Conservation (phyloP, 2,329 filamentous ascomycete genomes). For the Penicillium sp. region DNA sequence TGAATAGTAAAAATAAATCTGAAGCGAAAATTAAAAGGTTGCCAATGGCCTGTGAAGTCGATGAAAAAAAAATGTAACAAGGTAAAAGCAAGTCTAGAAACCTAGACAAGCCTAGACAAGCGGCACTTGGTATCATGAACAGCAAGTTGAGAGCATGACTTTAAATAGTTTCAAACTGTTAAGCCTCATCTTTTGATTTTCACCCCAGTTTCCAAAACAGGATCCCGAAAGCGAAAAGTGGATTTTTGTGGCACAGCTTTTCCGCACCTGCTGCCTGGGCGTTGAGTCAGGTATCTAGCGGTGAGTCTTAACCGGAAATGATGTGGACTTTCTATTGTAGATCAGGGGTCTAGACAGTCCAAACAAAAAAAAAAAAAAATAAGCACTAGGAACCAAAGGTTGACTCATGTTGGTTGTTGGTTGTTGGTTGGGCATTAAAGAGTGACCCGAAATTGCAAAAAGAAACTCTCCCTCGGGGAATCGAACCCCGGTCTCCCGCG, state of each 20-base stretch:
- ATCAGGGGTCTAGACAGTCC: not conserved
- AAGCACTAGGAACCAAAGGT: not conserved
- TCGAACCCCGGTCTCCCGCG: conserved; percentile 38
- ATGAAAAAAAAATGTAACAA: no score
- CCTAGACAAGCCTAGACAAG: not conserved
- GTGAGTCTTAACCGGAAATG: not conserved
- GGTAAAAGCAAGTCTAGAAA: not conserved
- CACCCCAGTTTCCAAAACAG: not conserved
- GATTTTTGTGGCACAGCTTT: not conserved
- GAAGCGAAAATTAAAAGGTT: not conserved
- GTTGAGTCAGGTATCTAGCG: not conserved
- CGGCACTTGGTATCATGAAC: not conserved
- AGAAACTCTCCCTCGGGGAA: conserved; percentile 32
- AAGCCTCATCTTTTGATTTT: not conserved
- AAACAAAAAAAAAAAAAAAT: not conserved
- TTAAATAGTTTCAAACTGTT: not conserved
- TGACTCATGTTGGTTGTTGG: not conserved
- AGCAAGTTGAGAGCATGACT: not conserved
- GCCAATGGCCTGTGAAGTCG: not conserved
- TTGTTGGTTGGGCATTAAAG: not conserved
- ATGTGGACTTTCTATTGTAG: not conserved
- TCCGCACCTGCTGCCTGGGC: not conserved
- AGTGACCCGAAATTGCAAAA: conserved; percentile 7
- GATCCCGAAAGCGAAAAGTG: not conserved
- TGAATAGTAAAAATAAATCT: not conserved